These are phyloP conservation scores for Blastobotrys petasosporus DNA, from an alignment of 1,139 yeast genomes.

Conservation along the genomic window DNA sequence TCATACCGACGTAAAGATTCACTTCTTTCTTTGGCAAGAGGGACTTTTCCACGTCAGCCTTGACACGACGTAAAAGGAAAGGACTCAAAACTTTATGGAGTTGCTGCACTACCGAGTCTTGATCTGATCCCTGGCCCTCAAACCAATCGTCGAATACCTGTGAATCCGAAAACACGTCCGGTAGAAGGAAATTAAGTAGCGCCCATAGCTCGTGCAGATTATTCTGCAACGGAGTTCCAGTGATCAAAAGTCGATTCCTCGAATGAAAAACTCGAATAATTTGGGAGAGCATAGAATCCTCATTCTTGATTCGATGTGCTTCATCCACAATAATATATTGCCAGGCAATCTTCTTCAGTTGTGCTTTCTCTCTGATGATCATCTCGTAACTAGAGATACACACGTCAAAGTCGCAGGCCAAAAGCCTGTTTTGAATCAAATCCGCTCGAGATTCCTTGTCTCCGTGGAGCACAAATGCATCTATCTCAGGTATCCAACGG, in stretches of 20 bases:
- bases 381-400: slow-evolving; percentile 87
- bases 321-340: slow-evolving; percentile 92
- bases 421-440: slow-evolving; percentile 51
- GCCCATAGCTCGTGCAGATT: slow-evolving; percentile 97
- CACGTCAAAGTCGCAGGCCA: slow-evolving; percentile 83
- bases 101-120: slow-evolving; percentile 71
- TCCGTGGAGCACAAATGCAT: slow-evolving; percentile 80
- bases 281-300: slow-evolving; percentile 85
- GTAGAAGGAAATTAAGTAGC: slow-evolving; percentile 75
- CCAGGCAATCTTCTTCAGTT: slow-evolving; percentile 82
- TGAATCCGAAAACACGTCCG: slow-evolving; percentile 93
- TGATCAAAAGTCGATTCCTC: slow-evolving; percentile 74
- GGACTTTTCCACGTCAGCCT: slow-evolving; percentile 88
- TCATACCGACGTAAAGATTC: slow-evolving; percentile 89
- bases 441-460: slow-evolving; percentile 67
- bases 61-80: slow-evolving; percentile 80
- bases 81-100: slow-evolving; percentile 87
- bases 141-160: slow-evolving; percentile 95
- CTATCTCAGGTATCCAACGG: slow-evolving; percentile 96
- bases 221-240: slow-evolving; percentile 95
- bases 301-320: slow-evolving; percentile 95
- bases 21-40: slow-evolving; percentile 84
- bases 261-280: slow-evolving; percentile 85
- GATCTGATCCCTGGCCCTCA: slow-evolving; percentile 47
- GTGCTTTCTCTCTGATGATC: slow-evolving; percentile 82